These are phyloP conservation scores for Desmodesmus armatus DNA, from an alignment of 139 green algal species.

Conservation along the genomic window DNA sequence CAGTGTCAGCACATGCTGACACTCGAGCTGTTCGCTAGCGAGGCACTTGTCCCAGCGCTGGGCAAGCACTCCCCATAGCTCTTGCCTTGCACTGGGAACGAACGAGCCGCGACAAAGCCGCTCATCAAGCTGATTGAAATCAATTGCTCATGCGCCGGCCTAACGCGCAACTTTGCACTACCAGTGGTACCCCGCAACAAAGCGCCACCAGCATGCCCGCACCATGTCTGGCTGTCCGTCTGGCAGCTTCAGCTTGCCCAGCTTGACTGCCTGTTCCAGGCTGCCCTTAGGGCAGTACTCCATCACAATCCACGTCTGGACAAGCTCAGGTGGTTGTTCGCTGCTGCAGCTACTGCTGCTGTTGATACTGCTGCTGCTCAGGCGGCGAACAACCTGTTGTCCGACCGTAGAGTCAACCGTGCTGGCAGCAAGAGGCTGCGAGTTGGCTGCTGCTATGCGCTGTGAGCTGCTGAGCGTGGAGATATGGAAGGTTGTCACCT, in stretches of 20 bases:
- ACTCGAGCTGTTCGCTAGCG: too few relatives aligned
- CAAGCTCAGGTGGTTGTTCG: background rate
- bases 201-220: background rate
- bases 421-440: too few relatives aligned
- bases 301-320: slow-evolving; percentile 19
- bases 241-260: background rate
- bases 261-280: slow-evolving; percentile 21
- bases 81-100: too few relatives aligned
- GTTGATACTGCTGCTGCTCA: background rate
- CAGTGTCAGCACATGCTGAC: too few relatives aligned
- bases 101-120: too few relatives aligned
- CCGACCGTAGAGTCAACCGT: too few relatives aligned
- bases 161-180: too few relatives aligned
- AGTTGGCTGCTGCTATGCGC: slow-evolving; percentile 8
- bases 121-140: too few relatives aligned
- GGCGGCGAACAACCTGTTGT: too few relatives aligned
- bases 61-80: too few relatives aligned
- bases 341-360: background rate
- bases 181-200: background rate
- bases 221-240: slow-evolving; percentile 37
- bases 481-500: slow-evolving; percentile 39
- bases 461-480: slow-evolving; percentile 28
- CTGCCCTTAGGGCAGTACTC: slow-evolving; percentile 39
- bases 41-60: too few relatives aligned
- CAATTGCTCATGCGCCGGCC: too few relatives aligned